Evolutionary conservation across 768 basidiomycete species (phyloP).

Genomic region (Termitomyces sp.): DNA sequence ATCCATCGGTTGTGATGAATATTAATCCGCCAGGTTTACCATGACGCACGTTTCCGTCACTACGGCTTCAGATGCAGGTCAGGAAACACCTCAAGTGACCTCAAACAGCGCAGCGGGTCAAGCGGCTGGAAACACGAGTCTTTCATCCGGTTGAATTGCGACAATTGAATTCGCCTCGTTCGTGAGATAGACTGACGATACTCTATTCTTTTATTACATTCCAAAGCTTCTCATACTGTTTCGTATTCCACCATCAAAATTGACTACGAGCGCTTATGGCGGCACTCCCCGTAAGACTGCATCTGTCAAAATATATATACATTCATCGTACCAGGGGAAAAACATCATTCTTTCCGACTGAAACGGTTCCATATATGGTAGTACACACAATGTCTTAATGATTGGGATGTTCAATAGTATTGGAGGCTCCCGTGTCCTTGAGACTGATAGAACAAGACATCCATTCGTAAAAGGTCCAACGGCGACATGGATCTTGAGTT

Average conservation of each 20-base stretch:
- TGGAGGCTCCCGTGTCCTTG: background rate
- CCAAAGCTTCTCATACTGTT: background rate
- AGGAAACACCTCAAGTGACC: background rate
- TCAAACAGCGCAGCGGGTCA: background rate
- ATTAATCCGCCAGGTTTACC: background rate
- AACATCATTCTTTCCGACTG: background rate
- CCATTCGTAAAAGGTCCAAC: background rate
- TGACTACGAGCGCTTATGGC: background rate
- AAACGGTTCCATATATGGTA: background rate
- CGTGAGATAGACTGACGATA: background rate
- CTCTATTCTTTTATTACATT: background rate
- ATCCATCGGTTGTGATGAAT: no score
- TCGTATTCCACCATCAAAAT: background rate
- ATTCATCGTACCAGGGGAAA: background rate
- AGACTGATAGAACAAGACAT: background rate
- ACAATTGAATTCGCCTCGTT: background rate
- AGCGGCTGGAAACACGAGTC: background rate
- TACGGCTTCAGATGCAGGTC: no score
- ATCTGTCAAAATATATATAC: background rate
- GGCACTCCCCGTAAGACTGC: background rate
- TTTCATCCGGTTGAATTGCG: background rate
- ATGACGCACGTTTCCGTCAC: background rate
- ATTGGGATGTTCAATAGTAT: background rate
- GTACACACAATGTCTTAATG: background rate
- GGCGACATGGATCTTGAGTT: background rate